Conservation (phyloP, 140 eudicot genomes). For the Bidens hawaiensis region DNA sequence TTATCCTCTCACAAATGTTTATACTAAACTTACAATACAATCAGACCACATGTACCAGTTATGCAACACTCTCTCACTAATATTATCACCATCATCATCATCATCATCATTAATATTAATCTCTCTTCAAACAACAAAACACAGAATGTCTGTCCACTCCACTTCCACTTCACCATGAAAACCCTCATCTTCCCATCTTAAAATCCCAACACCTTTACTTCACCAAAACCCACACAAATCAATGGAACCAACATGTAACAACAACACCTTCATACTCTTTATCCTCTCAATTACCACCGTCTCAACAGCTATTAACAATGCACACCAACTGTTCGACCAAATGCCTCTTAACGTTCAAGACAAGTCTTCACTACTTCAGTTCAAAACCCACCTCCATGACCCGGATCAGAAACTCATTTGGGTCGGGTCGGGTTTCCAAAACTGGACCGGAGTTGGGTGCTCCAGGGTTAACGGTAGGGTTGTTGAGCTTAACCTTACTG, state of each 20-base stretch:
- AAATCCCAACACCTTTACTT: too few species aligned
- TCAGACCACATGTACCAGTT: too few species aligned
- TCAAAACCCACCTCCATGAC: slow-evolving; percentile 62
- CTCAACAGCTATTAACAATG: slow-evolving; percentile 4
- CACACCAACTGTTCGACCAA: slow-evolving; percentile 20
- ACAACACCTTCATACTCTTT: too few species aligned
- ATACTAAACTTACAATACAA: too few species aligned
- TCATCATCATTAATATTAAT: not conserved
- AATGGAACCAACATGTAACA: slow-evolving; percentile 38
- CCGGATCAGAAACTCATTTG: slow-evolving; percentile 54
- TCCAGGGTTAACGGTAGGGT: slow-evolving; percentile 67
- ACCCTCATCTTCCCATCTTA: slow-evolving; percentile 9
- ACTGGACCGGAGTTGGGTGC: slow-evolving; percentile 66
- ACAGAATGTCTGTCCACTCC: slow-evolving; percentile 17
- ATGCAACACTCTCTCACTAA: too few species aligned
- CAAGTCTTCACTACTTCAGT: slow-evolving; percentile 47
- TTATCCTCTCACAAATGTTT: too few species aligned
- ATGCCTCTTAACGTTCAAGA: slow-evolving; percentile 39
- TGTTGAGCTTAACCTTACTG: slow-evolving; percentile 53
- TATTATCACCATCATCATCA: too few species aligned
- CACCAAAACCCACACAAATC: slow-evolving; percentile 26
- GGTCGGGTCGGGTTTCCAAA: slow-evolving; percentile 54
- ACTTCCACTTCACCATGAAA: too few species aligned
- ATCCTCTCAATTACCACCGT: too few species aligned
- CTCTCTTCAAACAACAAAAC: not conserved